Percentiles rank a stretch among this genome's conserved stretches.
These are phyloP conservation scores for Schizochytrium sp. DNA, from an alignment of 108 stramenopile species.

Conservation along the genomic window DNA sequence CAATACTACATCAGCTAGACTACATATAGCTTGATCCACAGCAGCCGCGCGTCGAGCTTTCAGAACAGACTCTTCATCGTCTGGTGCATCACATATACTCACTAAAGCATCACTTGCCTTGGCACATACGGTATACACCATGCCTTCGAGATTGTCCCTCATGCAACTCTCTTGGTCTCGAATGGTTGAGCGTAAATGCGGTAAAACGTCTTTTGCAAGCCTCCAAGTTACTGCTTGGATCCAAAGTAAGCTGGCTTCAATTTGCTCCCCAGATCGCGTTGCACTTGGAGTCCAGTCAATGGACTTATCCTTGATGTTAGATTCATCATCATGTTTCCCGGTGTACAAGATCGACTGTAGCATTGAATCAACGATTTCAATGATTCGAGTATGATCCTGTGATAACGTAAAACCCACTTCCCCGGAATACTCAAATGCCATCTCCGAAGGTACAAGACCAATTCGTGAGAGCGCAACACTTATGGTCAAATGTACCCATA, in stretches of 20 bases:
- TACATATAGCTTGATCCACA: neutral
- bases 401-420: neutral
- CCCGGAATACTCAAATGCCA: neutral
- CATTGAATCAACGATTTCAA: neutral
- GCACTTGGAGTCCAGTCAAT: neutral
- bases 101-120: neutral
- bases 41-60: neutral
- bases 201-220: neutral
- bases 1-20: neutral
- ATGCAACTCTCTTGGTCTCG: neutral
- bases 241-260: conserved; percentile 21
- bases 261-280: neutral
- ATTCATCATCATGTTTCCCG: neutral
- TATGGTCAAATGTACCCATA: neutral
- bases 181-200: neutral
- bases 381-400: neutral
- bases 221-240: neutral
- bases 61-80: neutral
- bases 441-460: neutral
- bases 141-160: neutral
- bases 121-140: conserved; percentile 1
- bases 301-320: neutral
- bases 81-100: neutral
- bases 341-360: neutral
- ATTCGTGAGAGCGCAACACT: neutral